Percentiles rank a stretch among this genome's conserved stretches.
phyloP scores from a whole-genome alignment of 73 alveolate genomes.

The Effrenium voratum region DNA sequence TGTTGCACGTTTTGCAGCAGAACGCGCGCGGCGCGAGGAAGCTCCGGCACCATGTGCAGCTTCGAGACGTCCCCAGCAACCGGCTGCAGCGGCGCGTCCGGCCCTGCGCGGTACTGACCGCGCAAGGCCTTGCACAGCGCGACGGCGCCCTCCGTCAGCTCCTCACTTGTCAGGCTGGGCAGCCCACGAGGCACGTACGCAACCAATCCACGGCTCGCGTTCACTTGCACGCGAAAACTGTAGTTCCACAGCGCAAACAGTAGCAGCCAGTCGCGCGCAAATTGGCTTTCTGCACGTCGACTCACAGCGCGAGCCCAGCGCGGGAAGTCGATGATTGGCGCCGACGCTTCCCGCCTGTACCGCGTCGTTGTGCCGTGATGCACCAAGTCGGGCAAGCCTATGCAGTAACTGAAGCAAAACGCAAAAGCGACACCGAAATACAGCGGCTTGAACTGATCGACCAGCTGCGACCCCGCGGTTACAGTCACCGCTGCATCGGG shows the following conservation, averaged over 20 bases:
- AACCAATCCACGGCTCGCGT: not conserved
- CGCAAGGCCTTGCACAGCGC: not conserved
- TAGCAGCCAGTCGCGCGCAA: slow-evolving; percentile 12
- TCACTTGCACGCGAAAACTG: not conserved
- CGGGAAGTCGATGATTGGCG: too few species aligned
- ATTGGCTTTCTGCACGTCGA: too few species aligned
- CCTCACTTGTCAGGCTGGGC: not conserved
- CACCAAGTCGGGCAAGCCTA: too few species aligned
- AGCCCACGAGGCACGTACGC: not conserved
- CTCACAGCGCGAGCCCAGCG: too few species aligned
- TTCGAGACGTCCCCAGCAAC: not conserved
- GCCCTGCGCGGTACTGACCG: not conserved
- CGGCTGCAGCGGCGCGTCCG: not conserved
- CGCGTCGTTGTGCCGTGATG: too few species aligned
- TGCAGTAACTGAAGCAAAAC: too few species aligned
- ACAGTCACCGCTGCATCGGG: too few species aligned
- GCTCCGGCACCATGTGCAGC: not conserved
- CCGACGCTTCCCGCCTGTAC: too few species aligned
- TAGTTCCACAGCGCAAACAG: not conserved
- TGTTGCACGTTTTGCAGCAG: not conserved
- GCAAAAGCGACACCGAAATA: too few species aligned
- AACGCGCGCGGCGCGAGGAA: not conserved
- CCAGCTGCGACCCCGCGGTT: too few species aligned
- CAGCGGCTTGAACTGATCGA: too few species aligned
- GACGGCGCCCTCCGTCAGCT: not conserved